Base-by-base conservation (phyloP, 192 early-diverging fungal genomes). In the Irineochytrium annulatum region DNA sequence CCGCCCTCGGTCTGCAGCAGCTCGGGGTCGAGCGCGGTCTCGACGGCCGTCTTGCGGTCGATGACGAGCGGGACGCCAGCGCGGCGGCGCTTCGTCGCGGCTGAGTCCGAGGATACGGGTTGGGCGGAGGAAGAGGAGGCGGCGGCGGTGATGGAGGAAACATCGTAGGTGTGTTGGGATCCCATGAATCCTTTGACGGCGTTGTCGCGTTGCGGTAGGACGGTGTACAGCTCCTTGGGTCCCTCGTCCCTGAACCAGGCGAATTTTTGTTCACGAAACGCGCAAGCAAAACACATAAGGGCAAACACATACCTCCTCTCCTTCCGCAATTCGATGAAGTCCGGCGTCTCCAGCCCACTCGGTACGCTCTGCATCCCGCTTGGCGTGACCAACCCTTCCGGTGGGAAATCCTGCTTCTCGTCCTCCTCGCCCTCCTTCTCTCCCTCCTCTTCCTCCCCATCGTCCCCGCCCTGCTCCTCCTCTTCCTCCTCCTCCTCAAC, bases 261-360 rank as follows among this genome's bases (percentile, higher is more conserved):
- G n/a, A 39, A 39, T 17, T 17, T 11, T 39, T 39, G 8, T 6
- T 39, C 37, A 39, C 8, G 6, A 39, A 6, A 39, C 37, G 6
- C 37, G 37, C 37, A 39, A 39, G 37, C 37, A 39, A 6, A 39
- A 22, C 59, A n/a, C n/a, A n/a, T n/a, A n/a, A n/a, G n/a, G n/a
- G n/a, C n/a, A n/a, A 30, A 22, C 30, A 37, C 43, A 31, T 32
- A 76, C 71, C 68, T 64, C 48, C 68, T 63, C 41, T 87, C 87
- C 68, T 95, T 95, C 49, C 92, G 88, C 28, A 97, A 74, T 62
- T 97, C 92, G 43, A 97, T 85, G 52, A 80, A 80, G 19, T 90
- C 91, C 0, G 90, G 89, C 28, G 90, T 92, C 67, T 90, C 89
- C 59, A 92, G 70, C 4, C 90, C 90, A 35, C 68, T 79, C 6